Evolutionary conservation across 495 filamentous ascomycete genomes (phyloP).

Genomic region (Immersiella caudata): DNA sequence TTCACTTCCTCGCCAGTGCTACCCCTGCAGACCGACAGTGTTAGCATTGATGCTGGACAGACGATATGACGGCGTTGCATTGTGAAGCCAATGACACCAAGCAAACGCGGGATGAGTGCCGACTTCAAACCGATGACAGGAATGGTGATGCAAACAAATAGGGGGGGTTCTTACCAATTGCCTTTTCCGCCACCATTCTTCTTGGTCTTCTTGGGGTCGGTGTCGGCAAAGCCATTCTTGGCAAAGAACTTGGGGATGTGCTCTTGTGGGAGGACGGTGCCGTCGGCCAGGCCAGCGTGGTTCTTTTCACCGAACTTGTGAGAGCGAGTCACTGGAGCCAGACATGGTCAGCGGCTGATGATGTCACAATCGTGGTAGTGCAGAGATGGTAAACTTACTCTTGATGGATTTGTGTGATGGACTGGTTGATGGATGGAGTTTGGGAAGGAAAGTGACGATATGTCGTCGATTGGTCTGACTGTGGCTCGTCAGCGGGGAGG

Average conservation of each 20-base stretch:
- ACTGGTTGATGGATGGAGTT: neutral
- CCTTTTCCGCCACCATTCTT: slow-evolving; percentile 92
- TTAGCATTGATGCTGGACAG: neutral
- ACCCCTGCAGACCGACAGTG: slow-evolving; percentile 62
- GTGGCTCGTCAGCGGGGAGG: slow-evolving; percentile 1
- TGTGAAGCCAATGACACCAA: too few species aligned
- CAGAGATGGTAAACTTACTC: slow-evolving; percentile 28
- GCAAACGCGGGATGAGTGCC: slow-evolving; percentile 10
- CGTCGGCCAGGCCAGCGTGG: slow-evolving; percentile 67
- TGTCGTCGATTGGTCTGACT: slow-evolving; percentile 9
- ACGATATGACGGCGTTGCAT: too few species aligned
- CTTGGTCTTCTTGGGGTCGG: slow-evolving; percentile 90
- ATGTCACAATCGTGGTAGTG: slow-evolving; percentile 15
- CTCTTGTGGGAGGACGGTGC: slow-evolving; percentile 65
- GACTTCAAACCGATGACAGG: neutral
- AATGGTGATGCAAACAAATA: neutral
- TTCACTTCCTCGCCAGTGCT: slow-evolving; percentile 78
- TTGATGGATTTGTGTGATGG: slow-evolving; percentile 29
- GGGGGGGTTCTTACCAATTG: slow-evolving; percentile 70
- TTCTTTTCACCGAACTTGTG: slow-evolving; percentile 91
- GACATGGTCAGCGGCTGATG: slow-evolving; percentile 21
- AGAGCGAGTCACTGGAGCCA: slow-evolving; percentile 80
- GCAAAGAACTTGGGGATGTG: slow-evolving; percentile 88
- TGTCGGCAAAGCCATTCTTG: slow-evolving; percentile 79
- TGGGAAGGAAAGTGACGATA: neutral